These are phyloP conservation scores for Mucor irregularis DNA, from an alignment of 371 early-diverging fungal genomes.

Conservation along the genomic window DNA sequence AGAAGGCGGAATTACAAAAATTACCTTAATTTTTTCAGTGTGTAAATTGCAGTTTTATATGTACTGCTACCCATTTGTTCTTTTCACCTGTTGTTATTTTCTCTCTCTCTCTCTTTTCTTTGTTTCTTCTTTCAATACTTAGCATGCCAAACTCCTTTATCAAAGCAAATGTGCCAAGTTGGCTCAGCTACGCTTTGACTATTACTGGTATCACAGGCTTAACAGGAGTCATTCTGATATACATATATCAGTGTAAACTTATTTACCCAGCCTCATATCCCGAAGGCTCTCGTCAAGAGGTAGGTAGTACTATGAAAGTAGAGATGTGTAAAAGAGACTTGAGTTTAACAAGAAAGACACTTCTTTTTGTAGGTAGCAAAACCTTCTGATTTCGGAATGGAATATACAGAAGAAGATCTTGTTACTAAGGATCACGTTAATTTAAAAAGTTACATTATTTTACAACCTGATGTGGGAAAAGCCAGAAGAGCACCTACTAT, in stretches of 20 bases:
- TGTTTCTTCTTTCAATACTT: not conserved
- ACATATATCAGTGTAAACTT: slow-evolving; percentile 80
- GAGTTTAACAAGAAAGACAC: not conserved
- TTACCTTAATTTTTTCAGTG: no score
- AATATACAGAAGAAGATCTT: slow-evolving; percentile 75
- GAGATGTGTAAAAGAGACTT: not conserved
- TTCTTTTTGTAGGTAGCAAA: slow-evolving; percentile 51
- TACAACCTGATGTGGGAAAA: slow-evolving; percentile 51
- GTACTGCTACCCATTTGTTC: not conserved
- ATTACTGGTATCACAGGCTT: slow-evolving; percentile 46
- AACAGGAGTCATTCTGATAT: slow-evolving; percentile 59
- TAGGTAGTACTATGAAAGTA: no score
- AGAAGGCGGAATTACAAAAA: no score
- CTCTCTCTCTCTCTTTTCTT: not conserved
- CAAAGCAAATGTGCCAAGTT: slow-evolving; percentile 33
- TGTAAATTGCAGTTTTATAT: no score
- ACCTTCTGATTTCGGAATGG: slow-evolving; percentile 72
- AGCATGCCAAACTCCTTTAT: slow-evolving; percentile 16
- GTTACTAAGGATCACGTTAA: slow-evolving; percentile 79
- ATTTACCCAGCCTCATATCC: slow-evolving; percentile 87
- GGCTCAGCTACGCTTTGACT: slow-evolving; percentile 45
- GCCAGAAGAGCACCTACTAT: slow-evolving; percentile 71
- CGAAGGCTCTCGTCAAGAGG: slow-evolving; percentile 71
- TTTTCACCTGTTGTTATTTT: not conserved
- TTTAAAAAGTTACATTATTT: slow-evolving; percentile 81